A percentile compares a stretch with the other conserved stretches of the same genome.
These are phyloP conservation scores for Psilocybe tampanensis DNA, from an alignment of 768 basidiomycete species.

Conservation along the genomic window DNA sequence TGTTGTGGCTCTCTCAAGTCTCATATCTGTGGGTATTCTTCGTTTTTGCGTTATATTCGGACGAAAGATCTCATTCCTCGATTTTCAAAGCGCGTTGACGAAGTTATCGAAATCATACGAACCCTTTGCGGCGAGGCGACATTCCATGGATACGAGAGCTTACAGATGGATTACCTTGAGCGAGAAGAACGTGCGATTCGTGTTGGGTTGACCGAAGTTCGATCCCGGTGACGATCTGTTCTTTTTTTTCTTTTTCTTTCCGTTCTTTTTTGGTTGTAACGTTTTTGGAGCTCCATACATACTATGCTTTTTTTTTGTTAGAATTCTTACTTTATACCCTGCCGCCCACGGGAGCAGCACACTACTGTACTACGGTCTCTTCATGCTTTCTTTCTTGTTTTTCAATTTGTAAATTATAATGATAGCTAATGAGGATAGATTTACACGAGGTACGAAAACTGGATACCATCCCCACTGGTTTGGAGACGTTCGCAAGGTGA, in stretches of 20 bases:
- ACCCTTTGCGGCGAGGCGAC: slow-evolving; percentile 44
- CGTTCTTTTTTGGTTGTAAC: too few relatives aligned
- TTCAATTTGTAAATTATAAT: too few relatives aligned
- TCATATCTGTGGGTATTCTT: slow-evolving; percentile 38
- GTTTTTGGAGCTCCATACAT: background rate
- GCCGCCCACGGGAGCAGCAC: background rate
- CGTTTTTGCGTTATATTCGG: background rate
- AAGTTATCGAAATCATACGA: slow-evolving; percentile 39
- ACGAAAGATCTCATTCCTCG: background rate
- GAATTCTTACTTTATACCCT: background rate
- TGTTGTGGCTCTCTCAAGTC: slow-evolving; percentile 40
- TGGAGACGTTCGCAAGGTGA: slow-evolving; percentile 12
- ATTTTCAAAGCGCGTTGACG: slow-evolving; percentile 37
- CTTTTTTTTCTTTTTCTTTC: too few relatives aligned
- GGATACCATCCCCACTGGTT: slow-evolving; percentile 15
- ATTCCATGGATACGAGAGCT: slow-evolving; percentile 38
- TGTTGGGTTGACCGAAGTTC: slow-evolving; percentile 13
- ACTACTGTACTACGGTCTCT: background rate
- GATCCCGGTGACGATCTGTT: background rate
- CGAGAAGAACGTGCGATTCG: slow-evolving; percentile 39
- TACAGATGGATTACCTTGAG: slow-evolving; percentile 39
- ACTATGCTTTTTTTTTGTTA: background rate
- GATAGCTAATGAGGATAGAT: too few relatives aligned
- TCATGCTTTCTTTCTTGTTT: too few relatives aligned
- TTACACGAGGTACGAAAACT: too few relatives aligned